These are phyloP conservation scores for Grosmannia penicillata DNA, from an alignment of 2,329 filamentous ascomycete species.

Conservation along the genomic window DNA sequence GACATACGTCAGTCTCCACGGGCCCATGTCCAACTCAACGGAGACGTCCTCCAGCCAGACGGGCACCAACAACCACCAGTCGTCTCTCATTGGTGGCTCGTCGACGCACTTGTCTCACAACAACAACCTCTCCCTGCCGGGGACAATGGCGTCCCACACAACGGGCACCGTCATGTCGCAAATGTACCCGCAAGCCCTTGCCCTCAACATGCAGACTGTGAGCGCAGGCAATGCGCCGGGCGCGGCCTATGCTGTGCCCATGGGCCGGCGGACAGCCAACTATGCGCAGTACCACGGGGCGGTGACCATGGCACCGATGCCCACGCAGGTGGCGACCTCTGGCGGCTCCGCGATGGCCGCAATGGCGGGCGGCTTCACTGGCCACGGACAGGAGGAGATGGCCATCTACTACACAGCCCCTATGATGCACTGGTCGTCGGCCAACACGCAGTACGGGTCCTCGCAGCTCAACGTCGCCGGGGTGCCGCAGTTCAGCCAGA, in stretches of 20 bases:
- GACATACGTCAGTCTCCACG: conserved; percentile 11
- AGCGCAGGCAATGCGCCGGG: neutral
- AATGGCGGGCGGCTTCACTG: neutral
- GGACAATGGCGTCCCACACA: neutral
- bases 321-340: neutral
- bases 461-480: no score
- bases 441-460: neutral
- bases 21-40: conserved; percentile 6
- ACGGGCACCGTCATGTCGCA: neutral
- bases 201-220: neutral
- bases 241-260: neutral
- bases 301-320: neutral
- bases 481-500: neutral
- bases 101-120: conserved; percentile 5
- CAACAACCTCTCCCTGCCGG: conserved; percentile 3
- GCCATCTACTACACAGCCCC: neutral
- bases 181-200: conserved; percentile 1
- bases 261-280: conserved; percentile 1
- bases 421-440: neutral
- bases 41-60: conserved; percentile 12
- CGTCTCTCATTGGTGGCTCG: conserved; percentile 7
- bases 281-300: neutral
- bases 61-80: conserved; percentile 3
- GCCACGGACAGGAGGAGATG: conserved; percentile 2
- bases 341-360: neutral